Percentiles rank a stretch among this genome's conserved stretches.
These are phyloP conservation scores for Epichloe glyceriae DNA, from an alignment of 2,329 filamentous ascomycete species.

Conservation along the genomic window DNA sequence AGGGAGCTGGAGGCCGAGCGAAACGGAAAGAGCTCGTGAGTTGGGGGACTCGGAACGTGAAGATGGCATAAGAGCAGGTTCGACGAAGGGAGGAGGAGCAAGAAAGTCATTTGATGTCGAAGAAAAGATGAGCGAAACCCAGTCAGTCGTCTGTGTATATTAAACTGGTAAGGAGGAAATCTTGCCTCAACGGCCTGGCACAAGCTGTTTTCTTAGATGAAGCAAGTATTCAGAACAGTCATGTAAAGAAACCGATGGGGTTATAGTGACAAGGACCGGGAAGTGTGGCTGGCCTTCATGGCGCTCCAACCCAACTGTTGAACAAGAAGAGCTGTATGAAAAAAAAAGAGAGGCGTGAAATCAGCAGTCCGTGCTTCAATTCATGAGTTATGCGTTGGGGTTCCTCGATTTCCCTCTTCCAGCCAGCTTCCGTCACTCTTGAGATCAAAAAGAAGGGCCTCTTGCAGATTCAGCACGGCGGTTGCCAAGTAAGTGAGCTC, in stretches of 20 bases:
- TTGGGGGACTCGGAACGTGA: no score
- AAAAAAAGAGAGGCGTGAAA: background rate
- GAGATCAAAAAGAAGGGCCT: no score
- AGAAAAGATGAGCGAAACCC: background rate
- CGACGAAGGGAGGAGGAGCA: background rate
- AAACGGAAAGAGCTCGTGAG: conserved; percentile 2
- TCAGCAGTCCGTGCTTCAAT: no score
- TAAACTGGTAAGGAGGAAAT: conserved; percentile 6
- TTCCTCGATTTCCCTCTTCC: no score
- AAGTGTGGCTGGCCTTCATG: no score
- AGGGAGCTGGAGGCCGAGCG: conserved; percentile 74
- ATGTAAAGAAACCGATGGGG: background rate
- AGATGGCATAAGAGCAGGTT: conserved; percentile 1
- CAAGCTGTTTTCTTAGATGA: background rate
- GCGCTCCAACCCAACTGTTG: no score
- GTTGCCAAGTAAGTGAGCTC: no score
- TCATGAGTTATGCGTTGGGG: no score
- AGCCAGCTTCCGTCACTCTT: no score
- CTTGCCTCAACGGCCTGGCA: conserved; percentile 10
- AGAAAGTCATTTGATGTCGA: background rate
- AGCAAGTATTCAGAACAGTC: background rate
- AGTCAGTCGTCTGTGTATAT: background rate
- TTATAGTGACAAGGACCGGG: no score
- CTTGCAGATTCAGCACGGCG: no score
- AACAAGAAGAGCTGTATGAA: no score